Evolutionary conservation across 208 protist genomes (phyloP).

Genomic region (Tritrichomonas musculus): DNA sequence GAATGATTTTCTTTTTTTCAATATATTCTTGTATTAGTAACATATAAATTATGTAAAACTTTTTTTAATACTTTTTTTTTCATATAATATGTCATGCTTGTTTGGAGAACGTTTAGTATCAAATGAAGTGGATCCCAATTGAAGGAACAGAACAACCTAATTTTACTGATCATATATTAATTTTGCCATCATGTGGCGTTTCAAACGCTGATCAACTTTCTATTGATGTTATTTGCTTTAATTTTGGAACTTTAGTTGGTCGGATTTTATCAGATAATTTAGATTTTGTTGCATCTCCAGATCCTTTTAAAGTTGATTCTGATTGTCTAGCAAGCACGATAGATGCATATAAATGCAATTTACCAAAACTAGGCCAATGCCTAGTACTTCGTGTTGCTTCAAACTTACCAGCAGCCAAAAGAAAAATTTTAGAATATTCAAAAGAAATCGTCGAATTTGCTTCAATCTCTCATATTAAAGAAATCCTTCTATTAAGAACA

Average conservation of each 20-base stretch:
- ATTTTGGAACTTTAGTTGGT: conserved; percentile 12
- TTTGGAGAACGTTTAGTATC: too few relatives aligned
- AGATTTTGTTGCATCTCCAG: not conserved
- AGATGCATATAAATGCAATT: not conserved
- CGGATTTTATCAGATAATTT: conserved; percentile 11
- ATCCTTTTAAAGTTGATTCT: not conserved
- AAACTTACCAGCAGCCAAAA: not conserved
- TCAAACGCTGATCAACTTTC: not conserved
- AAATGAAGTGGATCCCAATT: not conserved
- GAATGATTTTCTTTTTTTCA: too few relatives aligned
- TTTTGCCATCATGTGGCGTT: not conserved
- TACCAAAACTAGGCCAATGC: not conserved
- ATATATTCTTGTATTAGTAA: too few relatives aligned
- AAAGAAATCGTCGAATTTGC: not conserved
- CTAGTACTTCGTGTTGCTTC: not conserved
- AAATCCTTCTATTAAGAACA: not conserved
- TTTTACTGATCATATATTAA: not conserved
- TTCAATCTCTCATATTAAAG: not conserved
- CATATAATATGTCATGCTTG: too few relatives aligned
- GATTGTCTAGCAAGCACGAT: not conserved
- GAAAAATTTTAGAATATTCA: conserved; percentile 11
- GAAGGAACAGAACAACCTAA: not conserved
- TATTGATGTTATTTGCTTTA: not conserved
- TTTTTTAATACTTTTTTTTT: too few relatives aligned
- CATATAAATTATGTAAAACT: too few relatives aligned